Evolutionary conservation across 2,329 filamentous ascomycete genomes (phyloP), one percentile per base, ranked within the genome.

Genomic region (Stachybotrys echinatus): DNA sequence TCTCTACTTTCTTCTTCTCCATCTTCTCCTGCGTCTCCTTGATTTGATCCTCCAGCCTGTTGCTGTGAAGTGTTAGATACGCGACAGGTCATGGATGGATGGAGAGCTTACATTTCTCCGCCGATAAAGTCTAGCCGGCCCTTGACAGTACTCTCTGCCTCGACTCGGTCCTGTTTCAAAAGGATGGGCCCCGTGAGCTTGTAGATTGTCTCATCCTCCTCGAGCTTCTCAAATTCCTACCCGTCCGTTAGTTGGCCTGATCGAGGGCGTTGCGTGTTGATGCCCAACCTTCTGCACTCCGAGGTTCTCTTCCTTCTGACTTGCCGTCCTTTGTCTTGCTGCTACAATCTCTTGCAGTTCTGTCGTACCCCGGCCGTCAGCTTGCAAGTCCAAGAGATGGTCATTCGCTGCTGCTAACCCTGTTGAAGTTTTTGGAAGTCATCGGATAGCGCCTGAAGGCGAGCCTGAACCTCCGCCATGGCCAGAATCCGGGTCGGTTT

Each of bases 101-200:
- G 12, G 6, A n/a, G n/a, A n/a, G 66, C 85, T 68, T 67, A 96
- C 91, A 97, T 94, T 66, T 99, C 92, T 63, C 92, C 89, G 57
- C 85, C 81, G 57, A 99, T 99, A 64, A 92, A 97, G 57, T 96
- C 91, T 47, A 99, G 69, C 21, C 94, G 84, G 19, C 89, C 89
- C 59, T 95, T 90, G 18, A 99, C 94, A 0, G 91, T 92, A 76
- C 89, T 87, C 56, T 91, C 84, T 0, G 94, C 94, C 67, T 99
- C 94, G 2, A 83, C 74, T 68, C 89, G 92, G 51, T 97, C 94
- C 70, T 99, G 94, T 77, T 97, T 96, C 62, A 99, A 71, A 37
- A 99, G 74, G 6, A 97, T 89, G 0, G 94, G 94, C 0, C 94
- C 94, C 44, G 96, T 84, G 40, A 96, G 83, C 72, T 97, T 99